Base-by-base conservation (phyloP, 2,329 filamentous ascomycete species). In the Sporothrix brunneoviolacea region DNA sequence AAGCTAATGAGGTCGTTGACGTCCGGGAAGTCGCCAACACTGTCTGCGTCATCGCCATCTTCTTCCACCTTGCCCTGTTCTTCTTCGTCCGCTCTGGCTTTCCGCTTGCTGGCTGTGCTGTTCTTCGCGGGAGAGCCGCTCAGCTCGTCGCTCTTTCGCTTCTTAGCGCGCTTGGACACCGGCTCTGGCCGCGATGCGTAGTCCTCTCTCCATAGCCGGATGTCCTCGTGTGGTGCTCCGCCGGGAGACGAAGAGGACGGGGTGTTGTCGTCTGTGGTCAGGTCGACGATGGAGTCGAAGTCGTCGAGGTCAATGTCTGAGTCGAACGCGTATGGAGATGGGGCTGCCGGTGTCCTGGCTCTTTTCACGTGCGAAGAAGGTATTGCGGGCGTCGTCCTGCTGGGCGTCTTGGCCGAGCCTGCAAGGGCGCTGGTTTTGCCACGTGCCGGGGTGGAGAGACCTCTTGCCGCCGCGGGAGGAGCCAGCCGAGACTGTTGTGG, bases 121-220 rank as follows among this genome's bases (percentile, higher is more conserved):
- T 13, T 43, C 45, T 49, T 54, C n/a, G 22, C 22, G 5, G 48
- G 46, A 9, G 48, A 52, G 8, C 41, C 42, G 27, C 27, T 44
- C 21, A 75, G 72, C 9, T 77, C 72, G 21, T 64, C 65, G 54
- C 74, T 77, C 59, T 79, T 80, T 54, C 75, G 64, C 61, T 80
- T 80, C 61, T 72, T 76, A 16, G 66, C 66, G 40, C 68, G 67
- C 1, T 63, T 70, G 2, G 66, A 55, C 9, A 61, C 45, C 5
- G 68, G 68, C 24, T 69, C 66, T 1, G 69, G 62, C 42, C 70
- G 67, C 18, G 61, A 58, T 18, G 68, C 68, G 56, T 64, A 65
- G 16, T 69, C 69, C 41, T 73, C 70, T 3, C 66, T 65, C 73
- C 72, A 75, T 15, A 73, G 40, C 48, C 62, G 68, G 2, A 65